Percentiles rank a stretch among this genome's conserved stretches.
Conservation (phyloP, 2,329 filamentous ascomycete genomes). For the Drechslerella dactyloides region DNA sequence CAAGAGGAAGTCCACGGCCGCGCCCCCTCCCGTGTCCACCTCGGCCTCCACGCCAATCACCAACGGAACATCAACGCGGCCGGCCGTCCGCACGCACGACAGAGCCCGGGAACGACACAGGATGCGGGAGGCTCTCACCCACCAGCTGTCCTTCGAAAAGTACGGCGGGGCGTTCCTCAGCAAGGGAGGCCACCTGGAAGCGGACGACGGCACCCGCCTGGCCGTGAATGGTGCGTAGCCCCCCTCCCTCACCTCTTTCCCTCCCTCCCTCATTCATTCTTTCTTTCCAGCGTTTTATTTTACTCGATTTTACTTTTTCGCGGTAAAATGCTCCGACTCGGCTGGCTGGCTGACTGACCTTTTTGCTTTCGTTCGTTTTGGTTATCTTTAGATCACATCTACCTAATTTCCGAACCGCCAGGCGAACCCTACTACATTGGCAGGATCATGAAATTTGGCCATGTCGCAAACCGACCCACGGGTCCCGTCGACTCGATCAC, state of each 20-base stretch:
- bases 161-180: constrained; percentile 66
- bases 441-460: constrained; percentile 97
- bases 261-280: too few relatives aligned
- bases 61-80: constrained; percentile 56
- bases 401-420: constrained; percentile 94
- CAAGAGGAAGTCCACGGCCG: constrained; percentile 49
- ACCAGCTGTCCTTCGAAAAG: constrained; percentile 86
- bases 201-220: constrained; percentile 87
- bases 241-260: constrained; percentile 38
- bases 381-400: constrained; percentile 73
- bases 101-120: constrained; percentile 56
- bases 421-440: constrained; percentile 97
- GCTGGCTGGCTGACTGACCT: constrained; percentile 7
- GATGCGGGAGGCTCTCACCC: constrained; percentile 69
- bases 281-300: constrained; percentile 52
- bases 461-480: constrained; percentile 74
- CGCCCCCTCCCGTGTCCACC: constrained; percentile 54
- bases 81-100: constrained; percentile 57
- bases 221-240: constrained; percentile 80
- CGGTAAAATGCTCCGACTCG: constrained; percentile 9
- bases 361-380: too few relatives aligned
- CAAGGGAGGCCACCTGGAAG: constrained; percentile 77
- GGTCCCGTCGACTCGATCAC: constrained; percentile 83
- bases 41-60: constrained; percentile 51
- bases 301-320: constrained; percentile 10